Conservation (phyloP, 345 rosid genomes). For the Arabis hirsuta region DNA sequence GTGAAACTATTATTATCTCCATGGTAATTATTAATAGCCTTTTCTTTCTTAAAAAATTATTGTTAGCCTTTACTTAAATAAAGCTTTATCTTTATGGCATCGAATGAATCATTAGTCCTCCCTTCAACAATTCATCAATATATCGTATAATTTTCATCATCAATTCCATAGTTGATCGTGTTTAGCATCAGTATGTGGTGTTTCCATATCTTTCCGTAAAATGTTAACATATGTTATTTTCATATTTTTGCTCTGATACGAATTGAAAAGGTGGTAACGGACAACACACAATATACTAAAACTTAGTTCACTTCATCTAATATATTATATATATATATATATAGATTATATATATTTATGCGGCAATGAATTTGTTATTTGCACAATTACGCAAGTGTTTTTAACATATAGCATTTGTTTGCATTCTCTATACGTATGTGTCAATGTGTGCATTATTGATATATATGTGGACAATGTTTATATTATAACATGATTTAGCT, state of each 20-base stretch:
- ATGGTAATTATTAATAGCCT: constrained; percentile 34
- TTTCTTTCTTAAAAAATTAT: background rate
- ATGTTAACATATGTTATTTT: too few relatives aligned
- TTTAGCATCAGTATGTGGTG: too few relatives aligned
- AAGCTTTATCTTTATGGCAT: constrained; percentile 14
- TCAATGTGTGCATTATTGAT: constrained; percentile 28
- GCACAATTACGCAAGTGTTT: constrained; percentile 33
- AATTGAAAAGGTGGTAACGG: too few relatives aligned
- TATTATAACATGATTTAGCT: constrained; percentile 25
- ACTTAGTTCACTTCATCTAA: too few relatives aligned
- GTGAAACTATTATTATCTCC: constrained; percentile 11
- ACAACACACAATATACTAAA: too few relatives aligned
- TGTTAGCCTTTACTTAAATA: constrained; percentile 27
- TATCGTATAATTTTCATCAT: too few relatives aligned
- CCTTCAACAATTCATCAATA: constrained; percentile 19
- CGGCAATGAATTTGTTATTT: constrained; percentile 8
- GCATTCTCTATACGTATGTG: constrained; percentile 29
- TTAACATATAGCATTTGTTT: constrained; percentile 38
- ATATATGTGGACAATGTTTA: constrained; percentile 12
- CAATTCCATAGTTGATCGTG: too few relatives aligned
- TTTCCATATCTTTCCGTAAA: too few relatives aligned
- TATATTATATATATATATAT: background rate
- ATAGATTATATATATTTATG: background rate
- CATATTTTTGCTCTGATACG: too few relatives aligned
- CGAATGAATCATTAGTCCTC: constrained; percentile 31